Evolutionary conservation across 1,284 basidiomycete genomes (phyloP).

Genomic region (Puccinia novopanici): DNA sequence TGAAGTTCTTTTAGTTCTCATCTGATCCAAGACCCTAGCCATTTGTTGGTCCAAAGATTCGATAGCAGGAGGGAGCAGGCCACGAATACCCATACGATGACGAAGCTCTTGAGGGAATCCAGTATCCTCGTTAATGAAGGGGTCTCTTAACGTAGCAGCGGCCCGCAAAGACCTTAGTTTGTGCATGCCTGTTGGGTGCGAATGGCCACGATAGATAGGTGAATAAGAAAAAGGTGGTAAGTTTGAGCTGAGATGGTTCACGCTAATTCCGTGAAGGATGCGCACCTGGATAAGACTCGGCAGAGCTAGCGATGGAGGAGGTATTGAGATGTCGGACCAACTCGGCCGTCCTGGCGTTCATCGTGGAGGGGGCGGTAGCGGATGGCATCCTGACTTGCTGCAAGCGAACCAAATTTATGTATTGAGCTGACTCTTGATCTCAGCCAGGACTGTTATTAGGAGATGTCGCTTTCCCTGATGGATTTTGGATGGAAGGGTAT

Average conservation of each 20-base stretch:
- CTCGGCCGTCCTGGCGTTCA: constrained; percentile 48
- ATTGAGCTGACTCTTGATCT: background rate
- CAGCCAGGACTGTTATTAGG: background rate
- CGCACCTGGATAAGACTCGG: constrained; percentile 46
- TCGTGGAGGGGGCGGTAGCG: constrained; percentile 47
- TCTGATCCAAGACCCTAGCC: constrained; percentile 49
- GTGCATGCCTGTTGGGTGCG: constrained; percentile 26
- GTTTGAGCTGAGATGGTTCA: constrained; percentile 9
- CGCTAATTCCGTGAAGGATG: background rate
- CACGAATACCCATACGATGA: constrained; percentile 48
- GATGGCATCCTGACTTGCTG: constrained; percentile 41
- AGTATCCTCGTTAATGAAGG: constrained; percentile 50
- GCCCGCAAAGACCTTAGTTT: constrained; percentile 43
- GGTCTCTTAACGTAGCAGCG: constrained; percentile 47
- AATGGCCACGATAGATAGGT: background rate
- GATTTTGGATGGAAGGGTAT: background rate
- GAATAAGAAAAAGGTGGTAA: background rate
- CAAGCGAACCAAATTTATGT: background rate
- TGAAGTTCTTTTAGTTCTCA: constrained; percentile 47
- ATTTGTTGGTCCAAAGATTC: constrained; percentile 48
- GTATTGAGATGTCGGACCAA: constrained; percentile 45
- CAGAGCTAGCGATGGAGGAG: constrained; percentile 11
- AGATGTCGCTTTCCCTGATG: background rate
- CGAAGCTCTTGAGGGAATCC: constrained; percentile 46
- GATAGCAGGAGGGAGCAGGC: constrained; percentile 43